Evolutionary conservation across 192 early-diverging fungal genomes (phyloP), one percentile per base, ranked within the genome.

Genomic region (Coemansia sp.): DNA sequence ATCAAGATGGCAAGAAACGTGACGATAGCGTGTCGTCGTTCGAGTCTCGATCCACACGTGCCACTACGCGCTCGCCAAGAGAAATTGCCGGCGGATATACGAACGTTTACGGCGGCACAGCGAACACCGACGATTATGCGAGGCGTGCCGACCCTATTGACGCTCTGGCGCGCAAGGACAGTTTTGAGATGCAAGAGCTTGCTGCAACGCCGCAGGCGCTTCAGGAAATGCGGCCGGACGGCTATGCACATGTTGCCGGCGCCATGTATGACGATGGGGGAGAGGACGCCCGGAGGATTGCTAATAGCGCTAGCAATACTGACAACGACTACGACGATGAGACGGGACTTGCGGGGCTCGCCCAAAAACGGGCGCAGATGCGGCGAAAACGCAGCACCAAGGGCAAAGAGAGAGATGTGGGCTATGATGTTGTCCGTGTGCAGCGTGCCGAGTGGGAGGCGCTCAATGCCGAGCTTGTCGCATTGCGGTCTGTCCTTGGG

Each of bases 161-260:
- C 34, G 79, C 65, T 2, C 37, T 81, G 56, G 79, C 79, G 17
- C 79, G 79, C 27, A 81, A 81, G 62, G 79, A 81, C 64, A 81
- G 79, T 70, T 67, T 76, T 67, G 79, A 81, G 67, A 81, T 81
- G 79, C 79, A 81, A 56, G 70, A 67, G 39, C 36, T 81, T 34
- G 79, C 74, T 0, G 16, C 62, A 16, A 67, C 56, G 8, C 34
- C 61, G 2, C 59, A 63, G 14, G 63, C 60, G 0, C 72, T 50
- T 2, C 59, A 67, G 62, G 70, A 68, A 9, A 54, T 54, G 13
- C 51, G 67, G 17, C 48, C 68, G 17, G 77, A 70, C 46, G 75
- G 70, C 1, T 73, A 73, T 48, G 50, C 70, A 4, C 70, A 73
- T 33, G 59, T 75, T 24, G 59, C 41, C 3, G 37, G 62, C 2